phyloP scores from a whole-genome alignment of 345 rosid genomes.

The Moricandia arvensis region DNA sequence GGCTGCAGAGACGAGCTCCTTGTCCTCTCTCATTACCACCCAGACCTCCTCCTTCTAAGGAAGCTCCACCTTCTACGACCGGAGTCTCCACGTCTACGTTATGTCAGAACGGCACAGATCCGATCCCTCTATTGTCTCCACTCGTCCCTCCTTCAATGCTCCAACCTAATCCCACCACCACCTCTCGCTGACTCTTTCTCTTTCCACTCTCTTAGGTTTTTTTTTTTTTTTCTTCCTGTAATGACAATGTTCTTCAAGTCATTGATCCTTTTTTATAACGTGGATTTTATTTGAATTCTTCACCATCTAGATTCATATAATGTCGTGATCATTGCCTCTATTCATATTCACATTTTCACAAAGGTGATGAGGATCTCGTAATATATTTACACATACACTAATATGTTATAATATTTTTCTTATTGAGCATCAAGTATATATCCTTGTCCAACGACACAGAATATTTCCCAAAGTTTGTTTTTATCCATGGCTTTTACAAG shows the following conservation, averaged over 20 bases:
- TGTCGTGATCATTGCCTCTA: not conserved
- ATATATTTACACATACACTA: not conserved
- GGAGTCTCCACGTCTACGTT: constrained; percentile 26
- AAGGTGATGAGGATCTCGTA: not conserved
- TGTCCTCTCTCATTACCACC: constrained; percentile 55
- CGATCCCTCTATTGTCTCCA: constrained; percentile 79
- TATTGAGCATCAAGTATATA: not conserved
- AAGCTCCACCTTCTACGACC: constrained; percentile 8
- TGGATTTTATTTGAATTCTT: not conserved
- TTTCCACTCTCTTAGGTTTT: not conserved
- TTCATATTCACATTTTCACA: constrained; percentile 7
- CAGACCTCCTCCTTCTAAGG: constrained; percentile 24
- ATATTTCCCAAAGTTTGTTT: not conserved
- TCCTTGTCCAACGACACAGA: not conserved
- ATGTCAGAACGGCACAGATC: constrained; percentile 49
- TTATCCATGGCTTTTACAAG: not conserved
- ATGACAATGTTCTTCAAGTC: constrained; percentile 18
- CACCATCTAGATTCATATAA: not conserved
- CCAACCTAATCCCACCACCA: constrained; percentile 33
- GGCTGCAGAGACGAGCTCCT: constrained; percentile 66
- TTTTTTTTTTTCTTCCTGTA: not conserved
- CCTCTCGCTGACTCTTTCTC: constrained; percentile 26
- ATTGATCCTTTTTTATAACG: not conserved
- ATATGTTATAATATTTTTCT: not conserved
- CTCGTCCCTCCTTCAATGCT: constrained; percentile 60